A percentile compares a stretch with the other conserved stretches of the same genome.
Conservation (phyloP, 2,329 filamentous ascomycete genomes). For the Xylaria sp. region DNA sequence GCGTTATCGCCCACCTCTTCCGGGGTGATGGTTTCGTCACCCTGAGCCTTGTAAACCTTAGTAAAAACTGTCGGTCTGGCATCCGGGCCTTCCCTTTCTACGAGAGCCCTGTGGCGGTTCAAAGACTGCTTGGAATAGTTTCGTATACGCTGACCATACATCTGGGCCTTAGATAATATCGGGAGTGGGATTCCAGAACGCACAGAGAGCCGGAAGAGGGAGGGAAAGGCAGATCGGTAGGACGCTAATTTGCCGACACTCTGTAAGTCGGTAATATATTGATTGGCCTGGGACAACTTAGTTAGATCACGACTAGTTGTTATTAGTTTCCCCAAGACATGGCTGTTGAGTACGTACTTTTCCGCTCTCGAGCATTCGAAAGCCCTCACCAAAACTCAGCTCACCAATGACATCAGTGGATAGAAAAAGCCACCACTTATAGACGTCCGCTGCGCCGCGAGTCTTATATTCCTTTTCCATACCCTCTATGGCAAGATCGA, state of each 20-base stretch:
- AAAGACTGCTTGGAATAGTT: slow-evolving; percentile 47
- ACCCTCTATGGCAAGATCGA: slow-evolving; percentile 54
- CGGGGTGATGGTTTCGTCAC: slow-evolving; percentile 42
- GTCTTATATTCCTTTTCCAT: slow-evolving; percentile 57
- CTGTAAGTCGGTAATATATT: slow-evolving; percentile 56
- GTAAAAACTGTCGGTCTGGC: slow-evolving; percentile 52
- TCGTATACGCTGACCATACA: slow-evolving; percentile 36
- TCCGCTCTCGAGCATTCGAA: slow-evolving; percentile 62
- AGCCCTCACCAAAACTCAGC: slow-evolving; percentile 65
- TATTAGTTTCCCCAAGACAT: too few relatives aligned
- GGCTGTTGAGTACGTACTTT: slow-evolving; percentile 51
- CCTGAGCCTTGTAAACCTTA: slow-evolving; percentile 51
- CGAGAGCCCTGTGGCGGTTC: slow-evolving; percentile 35
- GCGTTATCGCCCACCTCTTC: slow-evolving; percentile 37
- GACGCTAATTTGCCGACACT: slow-evolving; percentile 40
- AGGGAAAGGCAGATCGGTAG: slow-evolving; percentile 48
- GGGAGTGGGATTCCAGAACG: slow-evolving; percentile 46
- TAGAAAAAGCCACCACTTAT: slow-evolving; percentile 66
- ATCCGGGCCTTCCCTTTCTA: slow-evolving; percentile 38
- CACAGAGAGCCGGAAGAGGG: slow-evolving; percentile 41
- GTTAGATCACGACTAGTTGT: not conserved
- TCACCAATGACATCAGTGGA: slow-evolving; percentile 65
- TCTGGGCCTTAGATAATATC: slow-evolving; percentile 34
- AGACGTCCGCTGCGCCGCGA: slow-evolving; percentile 56
- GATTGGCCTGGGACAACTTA: slow-evolving; percentile 51